A percentile compares a stretch with the other conserved stretches of the same genome.
Evolutionary conservation across 148 eudicot genomes (phyloP).

Genomic region (Silene uniflora): DNA sequence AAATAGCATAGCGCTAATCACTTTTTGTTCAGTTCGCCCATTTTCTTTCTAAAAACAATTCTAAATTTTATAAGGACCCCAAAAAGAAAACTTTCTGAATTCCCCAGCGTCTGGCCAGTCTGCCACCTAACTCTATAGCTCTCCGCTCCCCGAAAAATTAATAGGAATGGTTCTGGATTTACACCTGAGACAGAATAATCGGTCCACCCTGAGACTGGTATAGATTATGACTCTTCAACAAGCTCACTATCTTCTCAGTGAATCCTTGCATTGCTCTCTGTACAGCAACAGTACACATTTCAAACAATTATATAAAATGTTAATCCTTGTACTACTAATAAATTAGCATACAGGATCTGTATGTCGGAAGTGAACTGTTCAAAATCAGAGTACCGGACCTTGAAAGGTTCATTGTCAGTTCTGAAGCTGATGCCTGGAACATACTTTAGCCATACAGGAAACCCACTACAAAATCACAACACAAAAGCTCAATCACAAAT

Average conservation of each 20-base stretch:
- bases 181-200: slow-evolving; percentile 90
- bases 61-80: no score
- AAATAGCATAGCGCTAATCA: no score
- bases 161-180: not conserved
- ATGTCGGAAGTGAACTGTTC: not conserved
- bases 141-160: not conserved
- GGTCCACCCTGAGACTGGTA: slow-evolving; percentile 94
- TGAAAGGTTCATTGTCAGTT: slow-evolving; percentile 86
- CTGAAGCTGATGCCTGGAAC: slow-evolving; percentile 94
- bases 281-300: slow-evolving; percentile 10
- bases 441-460: slow-evolving; percentile 95
- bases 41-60: no score
- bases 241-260: slow-evolving; percentile 66
- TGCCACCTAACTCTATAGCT: no score
- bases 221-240: slow-evolving; percentile 68
- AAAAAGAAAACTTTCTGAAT: no score
- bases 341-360: not conserved
- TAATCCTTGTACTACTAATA: not conserved
- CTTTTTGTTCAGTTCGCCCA: no score
- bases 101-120: not conserved
- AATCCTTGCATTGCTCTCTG: slow-evolving; percentile 85
- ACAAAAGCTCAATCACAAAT: slow-evolving; percentile 4
- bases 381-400: slow-evolving; percentile 41
- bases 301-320: not conserved
- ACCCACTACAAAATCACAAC: slow-evolving; percentile 52